Evolutionary conservation across 2,329 filamentous ascomycete genomes (phyloP), one percentile per base, ranked within the genome.

Genomic region (Fusarium burgessii): DNA sequence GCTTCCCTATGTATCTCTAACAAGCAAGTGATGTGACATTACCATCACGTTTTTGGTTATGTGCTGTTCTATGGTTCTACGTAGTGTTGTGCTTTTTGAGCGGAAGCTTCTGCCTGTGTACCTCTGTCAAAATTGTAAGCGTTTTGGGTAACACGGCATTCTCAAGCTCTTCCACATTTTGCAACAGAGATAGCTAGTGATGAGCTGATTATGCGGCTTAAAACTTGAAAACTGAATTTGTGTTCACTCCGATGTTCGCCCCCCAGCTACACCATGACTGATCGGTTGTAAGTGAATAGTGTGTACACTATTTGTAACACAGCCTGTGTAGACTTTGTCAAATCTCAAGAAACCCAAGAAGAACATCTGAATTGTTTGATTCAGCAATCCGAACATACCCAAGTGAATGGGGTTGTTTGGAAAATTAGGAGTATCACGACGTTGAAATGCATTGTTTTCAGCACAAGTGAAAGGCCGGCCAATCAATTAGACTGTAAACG

Each of bases 1-100:
- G 77, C 75, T 78, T 78, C 75, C 77, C 75, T 79, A 78, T 78
- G 75, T 78, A 80, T 77, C 73, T 74, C 70, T 76, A 77, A 71
- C 70, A 73, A 65, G 61, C 66, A 76, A 76, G 72, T 76, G 73
- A 77, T 76, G 71, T 76, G 70, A 72, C 49, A 74, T 68, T 74
- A 66, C 60, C 68, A 61, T 60, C 35, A 57, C 60, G 42, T 42
- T 60, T 45, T 60, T 56, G 49, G 57, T 60, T 42, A 50, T 50
- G n/a, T 36, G 40, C 20, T 47, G 38, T 17, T 45, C 45, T 45
- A 14, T 50, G 18, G 35, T n/a, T 52, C 25, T 23, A 38, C 40
- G n/a, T 27, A 15, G 46, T 43, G 47, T 27, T 46, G 40, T 29
- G 27, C 41, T 10, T 50, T 18, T 5, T n/a, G 15, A 43, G 29